These are phyloP conservation scores for Cyphellophora attinorum DNA, from an alignment of 2,329 filamentous ascomycete genomes.

Conservation along the genomic window DNA sequence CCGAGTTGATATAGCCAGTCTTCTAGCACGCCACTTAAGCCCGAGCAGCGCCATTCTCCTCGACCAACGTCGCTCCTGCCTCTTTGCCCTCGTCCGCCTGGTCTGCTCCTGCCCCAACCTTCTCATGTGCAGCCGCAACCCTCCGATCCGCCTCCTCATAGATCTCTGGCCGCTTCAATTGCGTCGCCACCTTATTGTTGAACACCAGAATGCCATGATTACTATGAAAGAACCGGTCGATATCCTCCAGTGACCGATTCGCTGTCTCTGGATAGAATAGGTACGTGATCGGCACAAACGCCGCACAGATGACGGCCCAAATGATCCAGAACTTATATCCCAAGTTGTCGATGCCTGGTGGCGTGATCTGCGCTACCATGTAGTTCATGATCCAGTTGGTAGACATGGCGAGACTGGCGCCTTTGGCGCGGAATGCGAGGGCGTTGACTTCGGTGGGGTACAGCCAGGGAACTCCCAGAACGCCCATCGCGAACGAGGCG, in stretches of 20 bases:
- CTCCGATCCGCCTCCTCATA: constrained; percentile 12
- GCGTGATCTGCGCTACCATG: constrained; percentile 25
- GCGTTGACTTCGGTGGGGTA: constrained; percentile 27
- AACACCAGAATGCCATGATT: constrained; percentile 14
- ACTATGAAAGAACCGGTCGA: constrained; percentile 22
- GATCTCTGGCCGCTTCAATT: constrained; percentile 11
- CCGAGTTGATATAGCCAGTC: too few relatives aligned
- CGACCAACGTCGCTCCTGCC: not conserved
- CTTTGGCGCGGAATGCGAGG: constrained; percentile 25
- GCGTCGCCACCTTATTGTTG: constrained; percentile 14
- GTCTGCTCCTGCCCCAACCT: too few relatives aligned
- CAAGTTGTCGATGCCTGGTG: constrained; percentile 22
- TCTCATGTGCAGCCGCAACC: constrained; percentile 10
- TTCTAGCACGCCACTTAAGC: too few relatives aligned
- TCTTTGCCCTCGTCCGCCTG: constrained; percentile 2
- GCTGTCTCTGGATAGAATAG: constrained; percentile 25
- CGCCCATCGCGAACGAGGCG: constrained; percentile 29
- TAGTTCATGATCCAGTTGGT: constrained; percentile 25
- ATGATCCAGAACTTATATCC: constrained; percentile 24
- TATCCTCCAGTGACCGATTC: constrained; percentile 23
- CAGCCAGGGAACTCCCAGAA: constrained; percentile 30
- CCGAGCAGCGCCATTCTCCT: too few relatives aligned
- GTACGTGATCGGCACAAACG: constrained; percentile 22
- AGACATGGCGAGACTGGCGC: constrained; percentile 22
- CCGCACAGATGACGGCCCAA: constrained; percentile 20